Evolutionary conservation across 768 basidiomycete species (phyloP).

Genomic region (Lactifluus rugatus): DNA sequence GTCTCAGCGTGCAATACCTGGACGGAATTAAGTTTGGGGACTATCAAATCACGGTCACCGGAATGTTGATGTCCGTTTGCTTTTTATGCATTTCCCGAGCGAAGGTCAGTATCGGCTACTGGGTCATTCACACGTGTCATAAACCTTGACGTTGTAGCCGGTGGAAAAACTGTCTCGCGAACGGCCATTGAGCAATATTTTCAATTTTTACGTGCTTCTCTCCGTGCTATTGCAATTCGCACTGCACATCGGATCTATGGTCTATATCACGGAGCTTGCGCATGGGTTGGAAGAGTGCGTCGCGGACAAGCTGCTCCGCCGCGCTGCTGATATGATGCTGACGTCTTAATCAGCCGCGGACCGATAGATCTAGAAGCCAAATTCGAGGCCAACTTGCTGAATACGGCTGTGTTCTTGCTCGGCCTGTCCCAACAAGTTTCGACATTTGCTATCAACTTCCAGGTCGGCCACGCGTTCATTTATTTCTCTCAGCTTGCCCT

Average conservation of each 20-base stretch:
- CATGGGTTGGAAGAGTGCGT: slow-evolving; percentile 69
- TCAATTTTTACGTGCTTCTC: slow-evolving; percentile 89
- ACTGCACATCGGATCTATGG: slow-evolving; percentile 79
- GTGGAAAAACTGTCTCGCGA: slow-evolving; percentile 92
- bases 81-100: slow-evolving; percentile 97
- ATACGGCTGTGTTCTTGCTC: slow-evolving; percentile 94
- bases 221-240: slow-evolving; percentile 92
- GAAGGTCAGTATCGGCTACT: slow-evolving; percentile 48
- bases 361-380: slow-evolving; percentile 90
- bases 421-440: slow-evolving; percentile 97
- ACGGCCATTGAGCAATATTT: slow-evolving; percentile 90
- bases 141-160: slow-evolving; percentile 43
- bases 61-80: slow-evolving; percentile 96
- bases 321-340: not conserved
- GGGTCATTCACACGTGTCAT: not conserved
- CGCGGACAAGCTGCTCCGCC: not conserved
- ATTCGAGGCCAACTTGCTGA: slow-evolving; percentile 89
- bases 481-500: not conserved
- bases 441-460: slow-evolving; percentile 98
- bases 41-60: slow-evolving; percentile 95
- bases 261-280: slow-evolving; percentile 88
- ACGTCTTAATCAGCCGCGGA: slow-evolving; percentile 43
- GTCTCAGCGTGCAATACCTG: slow-evolving; percentile 91
- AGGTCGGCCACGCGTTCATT: slow-evolving; percentile 33
- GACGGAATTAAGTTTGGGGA: slow-evolving; percentile 99